Base-by-base conservation (phyloP, 495 filamentous ascomycete genomes). In the Trichoderma orchidacearum region DNA sequence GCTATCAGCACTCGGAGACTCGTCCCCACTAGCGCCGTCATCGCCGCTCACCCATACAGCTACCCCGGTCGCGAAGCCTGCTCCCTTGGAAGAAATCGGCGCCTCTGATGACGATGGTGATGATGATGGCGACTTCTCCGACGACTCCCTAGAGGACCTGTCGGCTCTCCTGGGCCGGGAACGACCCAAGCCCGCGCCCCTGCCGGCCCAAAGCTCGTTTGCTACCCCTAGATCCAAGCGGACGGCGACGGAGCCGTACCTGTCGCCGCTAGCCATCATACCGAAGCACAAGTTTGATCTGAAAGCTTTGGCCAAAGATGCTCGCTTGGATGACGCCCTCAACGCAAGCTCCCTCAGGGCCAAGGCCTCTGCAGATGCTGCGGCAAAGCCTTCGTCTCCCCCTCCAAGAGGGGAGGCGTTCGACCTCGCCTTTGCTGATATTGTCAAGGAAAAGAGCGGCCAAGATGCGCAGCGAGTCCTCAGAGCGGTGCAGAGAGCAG, bases 401-500 rank as follows among this genome's bases (percentile, higher is more conserved):
- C 8, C 13, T 2, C 23, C 1, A 15, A 6, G 32, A 8, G 53
- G 53, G 21, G 32, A 62, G 21, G 50, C 57, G 18, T 56, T 72
- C 12, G 64, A 69, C 29, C 68, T 72, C n/a, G 66, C 62, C 21
- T 66, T 72, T 55, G 60, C 61, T 54, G 63, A 66, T 17, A 62
- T 83, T 12, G 65, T 81, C 15, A 32, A 28, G 23, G 53, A 55
- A n/a, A 55, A 34, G 32, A 54, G 80, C 77, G 29, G 68, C 74
- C 25, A 76, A 70, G 6, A 67, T 78, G 3, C 71, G 72, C 53
- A 55, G 51, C 85, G 82, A 65, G 68, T 93, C 7, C 70, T 85
- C 32, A 76, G 79, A 54, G 89, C 89, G 32, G 77, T 94, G 31
- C 78, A 82, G 60, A 79, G 90, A 60, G 92, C 87, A 8, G 85